These are phyloP conservation scores for Russula sp. DNA, from an alignment of 768 basidiomycete genomes.

Conservation along the genomic window DNA sequence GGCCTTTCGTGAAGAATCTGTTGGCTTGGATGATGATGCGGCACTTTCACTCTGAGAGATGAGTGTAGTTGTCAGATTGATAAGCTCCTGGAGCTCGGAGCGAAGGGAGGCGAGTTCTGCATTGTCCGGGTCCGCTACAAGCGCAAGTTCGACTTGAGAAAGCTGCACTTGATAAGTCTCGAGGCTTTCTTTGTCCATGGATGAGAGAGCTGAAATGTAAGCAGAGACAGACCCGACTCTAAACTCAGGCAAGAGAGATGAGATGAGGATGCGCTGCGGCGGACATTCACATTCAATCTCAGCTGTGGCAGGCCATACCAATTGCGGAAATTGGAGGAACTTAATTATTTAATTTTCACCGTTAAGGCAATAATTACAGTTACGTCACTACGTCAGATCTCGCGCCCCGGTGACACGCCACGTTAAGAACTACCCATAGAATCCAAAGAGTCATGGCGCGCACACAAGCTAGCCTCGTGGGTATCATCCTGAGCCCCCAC, in stretches of 20 bases:
- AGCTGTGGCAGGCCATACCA: constrained; percentile 19
- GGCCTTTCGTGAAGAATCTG: constrained; percentile 54
- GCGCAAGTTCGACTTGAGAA: constrained; percentile 80
- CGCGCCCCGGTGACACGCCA: too few species aligned
- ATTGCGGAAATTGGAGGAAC: background rate
- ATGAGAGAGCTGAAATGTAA: constrained; percentile 10
- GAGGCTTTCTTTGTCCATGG: constrained; percentile 66
- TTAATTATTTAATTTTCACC: background rate
- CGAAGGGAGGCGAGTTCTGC: constrained; percentile 68
- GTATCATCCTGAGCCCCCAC: constrained; percentile 9
- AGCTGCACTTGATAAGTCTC: constrained; percentile 90
- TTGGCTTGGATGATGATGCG: constrained; percentile 50
- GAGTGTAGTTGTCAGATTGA: constrained; percentile 71
- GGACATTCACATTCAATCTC: constrained; percentile 22
- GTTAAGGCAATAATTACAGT: background rate
- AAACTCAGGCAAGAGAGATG: background rate
- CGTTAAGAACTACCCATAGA: constrained; percentile 6
- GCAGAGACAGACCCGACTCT: background rate
- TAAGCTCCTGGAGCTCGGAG: constrained; percentile 78
- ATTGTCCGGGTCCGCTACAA: constrained; percentile 72
- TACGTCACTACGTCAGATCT: background rate
- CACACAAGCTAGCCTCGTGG: constrained; percentile 19
- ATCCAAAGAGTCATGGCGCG: constrained; percentile 17
- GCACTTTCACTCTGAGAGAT: constrained; percentile 64
- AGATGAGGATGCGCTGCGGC: background rate